Evolutionary conservation across 2,329 filamentous ascomycete genomes (phyloP).

Genomic region (Chrysosporium keratinophilum): DNA sequence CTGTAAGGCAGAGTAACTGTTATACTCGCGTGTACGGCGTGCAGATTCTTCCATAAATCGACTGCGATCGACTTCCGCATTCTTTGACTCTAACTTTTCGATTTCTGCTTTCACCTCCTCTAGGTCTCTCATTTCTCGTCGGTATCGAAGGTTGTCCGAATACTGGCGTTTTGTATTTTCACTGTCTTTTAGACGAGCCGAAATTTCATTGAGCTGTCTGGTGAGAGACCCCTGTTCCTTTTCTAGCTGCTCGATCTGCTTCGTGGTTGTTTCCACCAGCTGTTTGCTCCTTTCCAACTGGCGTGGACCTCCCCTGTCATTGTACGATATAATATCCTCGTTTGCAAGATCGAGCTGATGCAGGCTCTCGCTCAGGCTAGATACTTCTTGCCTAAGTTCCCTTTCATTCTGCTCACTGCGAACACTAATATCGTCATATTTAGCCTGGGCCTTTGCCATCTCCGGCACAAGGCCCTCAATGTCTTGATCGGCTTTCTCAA

Average conservation of each 20-base stretch:
- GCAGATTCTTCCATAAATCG: slow-evolving; percentile 61
- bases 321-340: slow-evolving; percentile 67
- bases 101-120: slow-evolving; percentile 61
- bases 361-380: slow-evolving; percentile 61
- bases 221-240: slow-evolving; percentile 57
- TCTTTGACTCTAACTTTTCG: slow-evolving; percentile 60
- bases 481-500: slow-evolving; percentile 60
- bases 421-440: slow-evolving; percentile 64
- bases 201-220: slow-evolving; percentile 63
- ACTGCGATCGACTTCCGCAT: slow-evolving; percentile 72
- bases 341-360: slow-evolving; percentile 67
- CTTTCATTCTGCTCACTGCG: slow-evolving; percentile 64
- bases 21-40: slow-evolving; percentile 56
- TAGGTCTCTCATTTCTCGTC: slow-evolving; percentile 61
- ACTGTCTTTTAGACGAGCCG: slow-evolving; percentile 65
- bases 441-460: slow-evolving; percentile 62
- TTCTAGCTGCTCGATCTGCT: slow-evolving; percentile 55
- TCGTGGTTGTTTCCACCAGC: slow-evolving; percentile 58
- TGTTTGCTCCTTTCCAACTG: slow-evolving; percentile 60
- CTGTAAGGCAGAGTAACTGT: slow-evolving; percentile 60
- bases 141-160: slow-evolving; percentile 75
- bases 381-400: slow-evolving; percentile 58
- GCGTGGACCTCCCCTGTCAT: slow-evolving; percentile 61
- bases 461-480: slow-evolving; percentile 65
- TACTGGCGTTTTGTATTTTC: slow-evolving; percentile 80